A percentile compares a stretch with the other conserved stretches of the same genome.
Conservation (phyloP, 2,329 filamentous ascomycete genomes). For the Cladosporium velox region DNA sequence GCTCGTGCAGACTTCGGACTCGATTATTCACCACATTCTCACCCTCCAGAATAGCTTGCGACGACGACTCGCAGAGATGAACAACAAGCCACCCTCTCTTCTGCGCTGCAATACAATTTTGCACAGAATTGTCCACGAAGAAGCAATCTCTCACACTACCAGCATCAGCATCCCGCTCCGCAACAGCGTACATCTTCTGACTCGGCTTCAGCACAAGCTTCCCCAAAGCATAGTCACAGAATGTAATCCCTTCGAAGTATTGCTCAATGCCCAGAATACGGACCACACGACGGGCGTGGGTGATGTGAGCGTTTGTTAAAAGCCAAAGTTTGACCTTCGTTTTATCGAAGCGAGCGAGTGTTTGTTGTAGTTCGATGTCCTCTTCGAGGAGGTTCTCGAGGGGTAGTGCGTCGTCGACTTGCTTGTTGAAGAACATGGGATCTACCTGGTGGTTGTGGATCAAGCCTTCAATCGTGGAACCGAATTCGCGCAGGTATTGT, state of each 20-base stretch:
- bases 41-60: not conserved
- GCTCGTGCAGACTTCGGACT: not conserved
- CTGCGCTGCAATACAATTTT: not conserved
- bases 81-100: not conserved
- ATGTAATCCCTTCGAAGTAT: not conserved
- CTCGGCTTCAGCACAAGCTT: not conserved
- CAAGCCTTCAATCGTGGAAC: not conserved
- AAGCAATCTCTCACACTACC: not conserved
- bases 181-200: not conserved
- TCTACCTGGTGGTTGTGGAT: not conserved
- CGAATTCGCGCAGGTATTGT: not conserved
- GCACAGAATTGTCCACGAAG: not conserved
- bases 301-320: not conserved
- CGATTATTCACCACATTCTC: not conserved
- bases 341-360: not conserved
- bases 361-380: not conserved
- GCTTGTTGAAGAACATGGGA: not conserved
- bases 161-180: not conserved
- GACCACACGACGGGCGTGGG: not conserved
- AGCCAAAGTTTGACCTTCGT: not conserved
- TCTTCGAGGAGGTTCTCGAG: not conserved
- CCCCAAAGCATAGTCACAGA: not conserved
- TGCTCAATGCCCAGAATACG: not conserved
- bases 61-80: not conserved
- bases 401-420: not conserved